phyloP scores from a whole-genome alignment of 495 filamentous ascomycete genomes.

The Xylona heveae region DNA sequence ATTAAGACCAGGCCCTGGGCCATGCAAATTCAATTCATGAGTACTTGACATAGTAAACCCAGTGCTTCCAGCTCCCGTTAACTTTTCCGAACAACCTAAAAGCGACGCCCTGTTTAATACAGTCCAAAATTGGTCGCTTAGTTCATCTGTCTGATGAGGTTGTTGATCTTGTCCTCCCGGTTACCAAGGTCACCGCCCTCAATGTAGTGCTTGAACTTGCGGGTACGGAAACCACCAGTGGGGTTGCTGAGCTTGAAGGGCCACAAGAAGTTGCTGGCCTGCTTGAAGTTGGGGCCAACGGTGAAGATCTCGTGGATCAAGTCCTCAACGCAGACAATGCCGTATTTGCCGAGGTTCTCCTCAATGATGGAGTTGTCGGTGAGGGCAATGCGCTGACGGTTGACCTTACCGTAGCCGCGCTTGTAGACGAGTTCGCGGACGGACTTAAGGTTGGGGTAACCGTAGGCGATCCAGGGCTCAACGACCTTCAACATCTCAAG shows the following conservation, averaged over 20 bases:
- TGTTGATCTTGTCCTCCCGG: slow-evolving; percentile 97
- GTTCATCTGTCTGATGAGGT: slow-evolving; percentile 95
- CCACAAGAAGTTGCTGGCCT: slow-evolving; percentile 99
- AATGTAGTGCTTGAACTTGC: slow-evolving; percentile 99
- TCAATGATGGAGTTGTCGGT: slow-evolving; percentile 98
- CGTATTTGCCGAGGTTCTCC: slow-evolving; percentile 87
- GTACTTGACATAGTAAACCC: no score
- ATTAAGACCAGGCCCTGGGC: no score
- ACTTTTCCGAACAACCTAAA: no score
- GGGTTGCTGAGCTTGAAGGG: slow-evolving; percentile 99
- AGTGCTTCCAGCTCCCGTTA: no score
- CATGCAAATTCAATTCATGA: no score
- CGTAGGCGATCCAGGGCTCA: slow-evolving; percentile 96
- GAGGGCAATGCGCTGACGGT: slow-evolving; percentile 86
- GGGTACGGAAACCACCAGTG: slow-evolving; percentile 78
- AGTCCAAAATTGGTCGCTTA: no score
- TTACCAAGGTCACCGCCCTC: slow-evolving; percentile 97
- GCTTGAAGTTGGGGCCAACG: slow-evolving; percentile 99
- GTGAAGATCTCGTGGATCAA: slow-evolving; percentile 98
- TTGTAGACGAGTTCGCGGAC: slow-evolving; percentile 99
- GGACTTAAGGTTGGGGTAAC: slow-evolving; percentile 96
- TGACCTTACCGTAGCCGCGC: slow-evolving; percentile 93
- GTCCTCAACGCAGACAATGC: slow-evolving; percentile 99
- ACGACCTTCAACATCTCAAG: slow-evolving; percentile 93
- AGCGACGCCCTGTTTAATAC: no score